These are phyloP conservation scores for Lentinula novae-zelandiae DNA, from an alignment of 1,284 basidiomycete genomes.

Conservation along the genomic window DNA sequence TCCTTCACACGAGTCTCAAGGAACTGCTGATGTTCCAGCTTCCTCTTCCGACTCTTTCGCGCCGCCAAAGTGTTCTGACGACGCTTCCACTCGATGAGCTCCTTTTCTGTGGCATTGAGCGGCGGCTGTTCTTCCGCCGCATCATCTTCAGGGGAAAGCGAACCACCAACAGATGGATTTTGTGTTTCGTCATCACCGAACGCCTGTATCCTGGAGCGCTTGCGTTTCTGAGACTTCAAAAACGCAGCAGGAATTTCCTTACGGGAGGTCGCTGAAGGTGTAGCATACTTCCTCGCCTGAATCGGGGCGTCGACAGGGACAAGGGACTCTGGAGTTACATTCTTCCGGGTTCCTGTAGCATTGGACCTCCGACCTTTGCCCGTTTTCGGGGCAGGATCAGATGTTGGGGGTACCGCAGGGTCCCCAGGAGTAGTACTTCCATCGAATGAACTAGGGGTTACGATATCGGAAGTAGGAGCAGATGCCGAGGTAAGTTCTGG, in stretches of 20 bases:
- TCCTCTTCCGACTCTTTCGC: conserved; percentile 69
- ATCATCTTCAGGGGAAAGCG: conserved; percentile 18
- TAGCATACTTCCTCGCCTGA: conserved; percentile 46
- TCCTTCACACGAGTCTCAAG: conserved; percentile 52
- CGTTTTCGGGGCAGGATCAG: conserved; percentile 22
- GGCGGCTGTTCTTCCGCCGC: conserved; percentile 21
- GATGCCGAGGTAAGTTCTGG: conserved; percentile 23
- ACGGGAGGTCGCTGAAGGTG: conserved; percentile 52
- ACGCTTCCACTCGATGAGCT: conserved; percentile 74
- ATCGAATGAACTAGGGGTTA: conserved; percentile 26
- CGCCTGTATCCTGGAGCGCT: conserved; percentile 50
- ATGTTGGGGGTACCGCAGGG: not conserved
- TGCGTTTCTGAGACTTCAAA: conserved; percentile 33
- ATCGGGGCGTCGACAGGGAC: conserved; percentile 51
- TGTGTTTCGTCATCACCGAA: conserved; percentile 40
- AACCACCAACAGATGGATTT: not conserved
- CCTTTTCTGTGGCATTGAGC: conserved; percentile 44
- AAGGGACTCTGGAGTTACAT: conserved; percentile 34
- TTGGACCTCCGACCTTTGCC: conserved; percentile 32
- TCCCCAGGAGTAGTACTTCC: not conserved
- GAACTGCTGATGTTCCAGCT: conserved; percentile 66
- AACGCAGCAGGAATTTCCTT: conserved; percentile 48
- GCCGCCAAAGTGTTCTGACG: conserved; percentile 81
- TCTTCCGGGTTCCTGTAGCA: conserved; percentile 37
- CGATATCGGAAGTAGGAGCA: conserved; percentile 29